Percentiles rank a stretch among this genome's conserved stretches.
Evolutionary conservation across 306 rosid species (phyloP).

Genomic region (Herpetospermum pedunculosum): DNA sequence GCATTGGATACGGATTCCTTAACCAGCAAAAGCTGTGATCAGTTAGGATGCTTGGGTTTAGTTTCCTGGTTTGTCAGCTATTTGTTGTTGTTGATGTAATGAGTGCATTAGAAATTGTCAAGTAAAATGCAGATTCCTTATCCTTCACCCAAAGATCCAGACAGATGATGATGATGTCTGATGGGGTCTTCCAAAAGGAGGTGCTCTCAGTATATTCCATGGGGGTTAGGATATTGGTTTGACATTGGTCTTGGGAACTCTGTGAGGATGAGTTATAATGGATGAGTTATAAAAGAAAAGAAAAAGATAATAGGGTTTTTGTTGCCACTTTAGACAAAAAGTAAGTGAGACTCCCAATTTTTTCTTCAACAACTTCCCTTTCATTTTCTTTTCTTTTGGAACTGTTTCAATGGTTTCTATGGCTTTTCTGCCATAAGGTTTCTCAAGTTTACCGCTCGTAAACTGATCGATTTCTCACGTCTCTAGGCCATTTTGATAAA

Average conservation of each 20-base stretch:
- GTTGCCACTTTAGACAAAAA: constrained; percentile 24
- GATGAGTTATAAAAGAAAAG: neutral
- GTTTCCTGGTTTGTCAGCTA: constrained; percentile 29
- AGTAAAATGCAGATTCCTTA: constrained; percentile 30
- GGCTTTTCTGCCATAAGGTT: neutral
- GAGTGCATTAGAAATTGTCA: constrained; percentile 29
- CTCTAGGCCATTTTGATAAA: no score
- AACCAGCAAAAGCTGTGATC: constrained; percentile 20
- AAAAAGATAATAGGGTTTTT: constrained; percentile 18
- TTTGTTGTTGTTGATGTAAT: constrained; percentile 17
- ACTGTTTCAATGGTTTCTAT: neutral
- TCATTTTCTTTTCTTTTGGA: neutral
- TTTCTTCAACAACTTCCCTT: neutral
- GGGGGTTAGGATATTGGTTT: constrained; percentile 22
- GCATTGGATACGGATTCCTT: constrained; percentile 16
- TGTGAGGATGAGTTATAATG: neutral
- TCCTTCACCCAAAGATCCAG: constrained; percentile 27
- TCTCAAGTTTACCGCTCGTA: neutral
- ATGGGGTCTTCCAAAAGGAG: constrained; percentile 17
- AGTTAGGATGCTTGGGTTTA: constrained; percentile 23
- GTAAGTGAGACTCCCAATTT: neutral
- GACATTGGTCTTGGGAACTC: constrained; percentile 20
- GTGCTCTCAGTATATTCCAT: constrained; percentile 24
- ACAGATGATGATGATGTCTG: constrained; percentile 10
- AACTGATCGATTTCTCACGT: no score